Base-by-base conservation (phyloP, 2,329 filamentous ascomycete genomes). In the Botrytis pseudocinerea region DNA sequence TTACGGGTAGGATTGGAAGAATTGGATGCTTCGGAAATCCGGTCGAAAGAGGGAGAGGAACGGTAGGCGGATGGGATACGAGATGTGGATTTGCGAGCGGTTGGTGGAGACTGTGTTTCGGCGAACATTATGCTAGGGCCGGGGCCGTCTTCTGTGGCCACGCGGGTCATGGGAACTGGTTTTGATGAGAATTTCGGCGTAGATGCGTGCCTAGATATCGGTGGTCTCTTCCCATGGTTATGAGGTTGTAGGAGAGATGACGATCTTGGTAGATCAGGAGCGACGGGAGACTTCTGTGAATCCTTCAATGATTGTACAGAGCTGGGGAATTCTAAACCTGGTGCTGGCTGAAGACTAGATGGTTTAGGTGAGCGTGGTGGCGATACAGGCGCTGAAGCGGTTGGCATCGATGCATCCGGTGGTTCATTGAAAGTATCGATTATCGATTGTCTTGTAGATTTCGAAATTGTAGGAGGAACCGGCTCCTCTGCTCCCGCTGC, bases 241-340 rank as follows among this genome's bases (percentile, higher is more conserved):
- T 76, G 85, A 87, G 76, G 88, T 86, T 0, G 87, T n/a, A 46
- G 28, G 40, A 38, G 40, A 32, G 48, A 48, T 40, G 69, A 42
- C 1, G 70, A 69, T 46, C 40, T 10, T 32, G 70, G 20, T 10
- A 18, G 42, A 32, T 42, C 22, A 22, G 92, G 91, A 76, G 92
- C 89, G 0, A 93, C 93, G 0, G 93, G 89, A 0, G 92, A 89
- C 9, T 89, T 89, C 69, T 91, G 94, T 0, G 90, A 91, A 80
- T 95, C 95, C 54, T 89, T 88, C 62, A 87, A 85, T 28, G 85
- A 83, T 69, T 76, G 76, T 12, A 75, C 69, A 25, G 77, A 76
- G 35, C 66, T 71, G 8, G 75, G 48, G 32, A 76, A 61, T 44
- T 75, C 76, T 22, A 75, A 73, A n/a, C 74, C 66, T 38, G 75